phyloP scores from a whole-genome alignment of 192 early-diverging fungal species.

The Chytriomyces sp. region DNA sequence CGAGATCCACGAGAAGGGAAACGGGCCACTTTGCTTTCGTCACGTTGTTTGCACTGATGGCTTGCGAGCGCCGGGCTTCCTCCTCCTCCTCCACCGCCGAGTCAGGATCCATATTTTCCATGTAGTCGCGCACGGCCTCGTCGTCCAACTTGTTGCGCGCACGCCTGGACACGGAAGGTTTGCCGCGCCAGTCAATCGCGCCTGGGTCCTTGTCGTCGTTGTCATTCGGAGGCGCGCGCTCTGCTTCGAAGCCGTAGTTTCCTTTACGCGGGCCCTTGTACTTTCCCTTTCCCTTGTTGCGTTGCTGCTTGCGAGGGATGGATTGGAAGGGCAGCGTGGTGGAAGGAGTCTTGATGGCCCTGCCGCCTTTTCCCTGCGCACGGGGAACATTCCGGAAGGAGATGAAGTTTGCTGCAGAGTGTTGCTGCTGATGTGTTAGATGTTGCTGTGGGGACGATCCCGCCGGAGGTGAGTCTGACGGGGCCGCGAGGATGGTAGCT shows the following conservation, averaged over 20 bases:
- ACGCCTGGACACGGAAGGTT: background rate
- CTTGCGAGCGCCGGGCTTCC: too few species aligned
- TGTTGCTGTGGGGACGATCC: background rate
- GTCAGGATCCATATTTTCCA: constrained; percentile 4
- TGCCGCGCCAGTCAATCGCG: constrained; percentile 12
- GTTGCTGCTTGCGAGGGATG: background rate
- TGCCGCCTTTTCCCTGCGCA: background rate
- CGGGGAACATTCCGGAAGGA: background rate
- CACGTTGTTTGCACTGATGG: too few species aligned
- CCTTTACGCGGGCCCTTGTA: background rate
- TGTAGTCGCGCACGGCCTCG: background rate
- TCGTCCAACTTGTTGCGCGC: background rate
- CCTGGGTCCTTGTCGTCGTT: too few species aligned
- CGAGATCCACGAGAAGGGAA: background rate
- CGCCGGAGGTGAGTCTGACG: too few species aligned
- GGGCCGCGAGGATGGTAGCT: too few species aligned
- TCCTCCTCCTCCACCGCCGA: background rate
- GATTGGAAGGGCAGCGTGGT: background rate
- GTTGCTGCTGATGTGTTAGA: background rate
- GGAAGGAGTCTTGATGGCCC: background rate
- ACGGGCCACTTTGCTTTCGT: too few species aligned
- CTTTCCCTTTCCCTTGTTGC: constrained; percentile 5
- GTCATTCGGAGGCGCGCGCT: too few species aligned
- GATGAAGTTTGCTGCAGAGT: background rate
- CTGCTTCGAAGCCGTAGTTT: background rate